phyloP scores from a whole-genome alignment of 352 stramenopile species.

The Phytophthora citrophthora region DNA sequence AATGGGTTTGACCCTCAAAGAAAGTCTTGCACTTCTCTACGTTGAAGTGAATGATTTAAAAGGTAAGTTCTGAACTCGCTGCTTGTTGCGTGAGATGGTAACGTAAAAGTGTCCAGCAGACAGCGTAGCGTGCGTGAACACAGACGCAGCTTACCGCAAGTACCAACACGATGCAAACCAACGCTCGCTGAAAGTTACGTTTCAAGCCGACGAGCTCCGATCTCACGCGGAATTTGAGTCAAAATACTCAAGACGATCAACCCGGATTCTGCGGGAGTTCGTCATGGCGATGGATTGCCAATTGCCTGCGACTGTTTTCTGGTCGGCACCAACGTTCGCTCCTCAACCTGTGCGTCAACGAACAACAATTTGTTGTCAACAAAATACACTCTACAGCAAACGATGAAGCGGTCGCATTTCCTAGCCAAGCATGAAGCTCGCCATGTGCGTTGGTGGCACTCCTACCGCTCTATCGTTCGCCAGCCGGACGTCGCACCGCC shows the following conservation, averaged over 20 bases:
- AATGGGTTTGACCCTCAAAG: too few species aligned
- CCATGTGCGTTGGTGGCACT: conserved; percentile 22
- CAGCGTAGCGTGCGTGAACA: background rate
- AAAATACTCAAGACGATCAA: too few species aligned
- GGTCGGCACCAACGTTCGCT: background rate
- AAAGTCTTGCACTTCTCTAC: too few species aligned
- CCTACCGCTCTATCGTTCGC: background rate
- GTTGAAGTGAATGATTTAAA: too few species aligned
- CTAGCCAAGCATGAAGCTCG: conserved; percentile 8
- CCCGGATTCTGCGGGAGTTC: background rate
- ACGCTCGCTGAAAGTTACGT: background rate
- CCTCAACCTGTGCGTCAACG: too few species aligned
- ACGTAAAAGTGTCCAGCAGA: background rate
- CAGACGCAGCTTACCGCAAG: background rate
- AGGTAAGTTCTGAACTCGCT: too few species aligned
- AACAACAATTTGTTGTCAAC: too few species aligned
- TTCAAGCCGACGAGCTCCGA: background rate
- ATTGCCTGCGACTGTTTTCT: conserved; percentile 1
- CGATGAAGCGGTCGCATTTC: background rate
- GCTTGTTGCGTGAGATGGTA: background rate
- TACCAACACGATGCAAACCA: too few species aligned
- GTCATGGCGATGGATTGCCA: background rate
- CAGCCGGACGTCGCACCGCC: conserved; percentile 1
- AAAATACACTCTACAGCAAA: too few species aligned
- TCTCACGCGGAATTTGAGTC: background rate